Evolutionary conservation across 805 yeast genomes (phyloP).

Genomic region (Candida odintsovae): DNA sequence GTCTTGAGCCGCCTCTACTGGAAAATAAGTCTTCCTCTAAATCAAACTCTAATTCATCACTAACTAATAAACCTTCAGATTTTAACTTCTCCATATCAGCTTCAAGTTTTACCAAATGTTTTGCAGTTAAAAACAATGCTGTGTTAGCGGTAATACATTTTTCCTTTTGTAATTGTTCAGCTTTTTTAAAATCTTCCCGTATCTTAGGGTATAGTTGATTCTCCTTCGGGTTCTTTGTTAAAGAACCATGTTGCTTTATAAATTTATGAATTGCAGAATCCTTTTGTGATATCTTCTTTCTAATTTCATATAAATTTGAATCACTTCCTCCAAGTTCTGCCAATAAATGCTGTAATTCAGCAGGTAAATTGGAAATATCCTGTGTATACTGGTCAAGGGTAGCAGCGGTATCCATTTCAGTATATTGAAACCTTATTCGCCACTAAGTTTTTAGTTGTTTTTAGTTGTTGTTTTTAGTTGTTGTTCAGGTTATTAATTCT

Average conservation of each 20-base stretch:
- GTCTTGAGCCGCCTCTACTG: slow-evolving; percentile 26
- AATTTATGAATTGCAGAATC: slow-evolving; percentile 81
- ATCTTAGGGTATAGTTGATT: slow-evolving; percentile 58
- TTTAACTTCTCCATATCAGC: slow-evolving; percentile 72
- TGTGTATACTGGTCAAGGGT: slow-evolving; percentile 66
- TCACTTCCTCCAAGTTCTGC: slow-evolving; percentile 77
- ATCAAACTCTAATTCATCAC: slow-evolving; percentile 33
- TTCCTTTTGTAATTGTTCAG: slow-evolving; percentile 63
- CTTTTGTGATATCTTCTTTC: slow-evolving; percentile 59
- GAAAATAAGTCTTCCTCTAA: slow-evolving; percentile 30
- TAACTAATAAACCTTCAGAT: slow-evolving; percentile 69
- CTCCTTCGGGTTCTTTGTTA: slow-evolving; percentile 79
- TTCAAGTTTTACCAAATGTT: slow-evolving; percentile 69
- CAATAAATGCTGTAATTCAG: slow-evolving; percentile 74
- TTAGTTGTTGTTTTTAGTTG: too few relatives aligned
- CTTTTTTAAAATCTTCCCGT: slow-evolving; percentile 56
- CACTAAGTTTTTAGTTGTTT: not conserved
- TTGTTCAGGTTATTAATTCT: too few relatives aligned
- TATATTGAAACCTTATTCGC: too few relatives aligned
- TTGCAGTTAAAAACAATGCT: slow-evolving; percentile 68
- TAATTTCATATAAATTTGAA: slow-evolving; percentile 53
- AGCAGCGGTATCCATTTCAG: slow-evolving; percentile 83
- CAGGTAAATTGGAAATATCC: slow-evolving; percentile 77
- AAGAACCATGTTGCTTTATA: slow-evolving; percentile 77
- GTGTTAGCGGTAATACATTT: slow-evolving; percentile 79